Conservation (phyloP, 1,284 basidiomycete genomes). For the Fomitopsis palustris region DNA sequence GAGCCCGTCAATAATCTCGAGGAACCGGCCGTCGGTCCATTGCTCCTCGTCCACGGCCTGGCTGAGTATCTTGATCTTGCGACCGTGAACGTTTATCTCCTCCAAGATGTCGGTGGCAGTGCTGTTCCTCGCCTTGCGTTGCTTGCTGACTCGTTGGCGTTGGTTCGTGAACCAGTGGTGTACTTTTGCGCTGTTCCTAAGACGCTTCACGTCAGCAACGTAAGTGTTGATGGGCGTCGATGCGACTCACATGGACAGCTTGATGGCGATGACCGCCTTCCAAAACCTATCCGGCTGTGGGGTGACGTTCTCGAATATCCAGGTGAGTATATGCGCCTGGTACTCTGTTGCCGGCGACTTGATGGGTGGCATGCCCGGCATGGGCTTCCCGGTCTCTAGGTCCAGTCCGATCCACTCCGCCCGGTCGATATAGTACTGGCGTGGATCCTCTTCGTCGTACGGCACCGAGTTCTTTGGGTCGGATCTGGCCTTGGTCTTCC, state of each 20-base stretch:
- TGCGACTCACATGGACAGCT: neutral
- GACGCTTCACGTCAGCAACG: neutral
- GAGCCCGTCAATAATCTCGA: neutral
- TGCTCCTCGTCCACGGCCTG: neutral
- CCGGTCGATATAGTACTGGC: neutral
- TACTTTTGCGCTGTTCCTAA: neutral
- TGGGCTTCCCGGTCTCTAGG: neutral
- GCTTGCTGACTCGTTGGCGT: neutral
- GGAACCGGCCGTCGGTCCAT: neutral
- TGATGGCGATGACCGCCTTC: neutral
- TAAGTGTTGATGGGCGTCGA: neutral
- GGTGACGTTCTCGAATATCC: neutral
- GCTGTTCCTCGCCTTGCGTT: neutral
- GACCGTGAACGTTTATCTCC: neutral
- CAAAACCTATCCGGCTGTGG: neutral
- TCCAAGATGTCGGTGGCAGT: neutral
- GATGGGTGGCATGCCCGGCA: neutral
- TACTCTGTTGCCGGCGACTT: neutral
- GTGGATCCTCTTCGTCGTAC: neutral
- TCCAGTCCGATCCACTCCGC: neutral
- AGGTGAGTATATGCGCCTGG: neutral
- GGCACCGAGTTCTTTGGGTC: too few relatives aligned
- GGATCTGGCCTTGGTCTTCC: too few relatives aligned
- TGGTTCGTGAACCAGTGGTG: conserved; percentile 5
- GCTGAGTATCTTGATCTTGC: neutral